Evolutionary conservation across 192 early-diverging fungal genomes (phyloP), one percentile per base, ranked within the genome.

Genomic region (Fimicolochytrium jonesii): DNA sequence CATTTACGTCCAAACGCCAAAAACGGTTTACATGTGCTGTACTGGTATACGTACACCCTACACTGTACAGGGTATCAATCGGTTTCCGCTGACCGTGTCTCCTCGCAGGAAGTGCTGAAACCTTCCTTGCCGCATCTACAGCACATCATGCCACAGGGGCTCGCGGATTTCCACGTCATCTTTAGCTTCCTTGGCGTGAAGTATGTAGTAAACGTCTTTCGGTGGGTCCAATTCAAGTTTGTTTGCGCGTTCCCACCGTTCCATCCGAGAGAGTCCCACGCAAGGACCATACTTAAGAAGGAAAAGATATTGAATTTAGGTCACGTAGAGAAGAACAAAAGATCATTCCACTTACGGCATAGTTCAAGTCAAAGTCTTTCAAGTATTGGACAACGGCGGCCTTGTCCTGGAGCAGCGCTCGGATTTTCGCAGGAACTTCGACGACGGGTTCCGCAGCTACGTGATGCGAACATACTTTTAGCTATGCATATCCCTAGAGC

Each of bases 241-340:
- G 15, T 72, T 23, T 15, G 79, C 79, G 35, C 79, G 59, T 34
- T 84, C 67, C 82, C 82, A 84, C 20, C 82, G 67, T 45, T 78
- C 77, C 64, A 82, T 52, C 18, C 82, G 48, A 32, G 75, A 63
- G 10, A 84, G 18, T 23, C 82, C 82, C 39, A 84, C 72, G 56
- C 77, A 78, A 0, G 77, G 71, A 25, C 82, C 82, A 34, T 51
- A 77, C 75, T 77, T 45, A 34, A 11, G 11, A 18, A 42, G 13
- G 45, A 64, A 15, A 9, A 31, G 1, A 31, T n/a, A 15, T 9
- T 28, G 17, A 22, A 35, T 48, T 39, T 25, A 49, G 32, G 17
- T 2, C 2, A 33, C 25, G 22, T 51, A 31, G n/a, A 11, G 25
- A n/a, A 7, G 33, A 31, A 13, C 45, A 17, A 26, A 7, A 20